phyloP scores from a whole-genome alignment of 2,329 filamentous ascomycete genomes.

The Penicillium sp. region DNA sequence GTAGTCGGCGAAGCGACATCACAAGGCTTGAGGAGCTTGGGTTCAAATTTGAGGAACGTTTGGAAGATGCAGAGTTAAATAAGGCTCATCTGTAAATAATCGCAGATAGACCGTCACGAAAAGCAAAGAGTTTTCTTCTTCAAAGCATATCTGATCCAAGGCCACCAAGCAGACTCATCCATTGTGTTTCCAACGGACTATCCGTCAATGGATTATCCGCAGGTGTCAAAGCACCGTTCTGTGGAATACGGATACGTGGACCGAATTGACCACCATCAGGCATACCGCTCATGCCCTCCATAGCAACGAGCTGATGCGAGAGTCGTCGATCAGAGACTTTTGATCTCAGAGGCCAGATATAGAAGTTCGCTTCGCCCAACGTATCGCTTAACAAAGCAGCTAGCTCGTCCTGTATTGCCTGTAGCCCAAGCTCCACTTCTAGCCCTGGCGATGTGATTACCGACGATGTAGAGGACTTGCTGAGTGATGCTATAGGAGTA shows the following conservation, averaged over 20 bases:
- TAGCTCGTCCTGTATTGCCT: not conserved
- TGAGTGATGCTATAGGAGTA: not conserved
- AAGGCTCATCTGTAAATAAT: constrained; percentile 2
- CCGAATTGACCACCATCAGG: not conserved
- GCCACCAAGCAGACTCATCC: constrained; percentile 12
- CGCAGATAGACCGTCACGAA: not conserved
- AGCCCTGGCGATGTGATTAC: not conserved
- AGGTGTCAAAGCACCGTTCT: not conserved
- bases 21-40: constrained; percentile 41
- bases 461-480: not conserved
- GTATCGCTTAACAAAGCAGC: not conserved
- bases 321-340: not conserved
- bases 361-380: constrained; percentile 1
- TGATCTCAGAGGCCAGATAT: not conserved
- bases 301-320: not conserved
- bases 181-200: constrained; percentile 3
- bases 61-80: not conserved
- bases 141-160: constrained; percentile 14
- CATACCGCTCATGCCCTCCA: not conserved
- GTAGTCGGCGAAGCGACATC: constrained; percentile 36
- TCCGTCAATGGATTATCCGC: not conserved
- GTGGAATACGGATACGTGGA: not conserved
- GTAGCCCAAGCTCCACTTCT: not conserved
- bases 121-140: not conserved
- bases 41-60: constrained; percentile 40